Base-by-base conservation (phyloP, 2,329 filamentous ascomycete species). In the Shiraia bambusicola region DNA sequence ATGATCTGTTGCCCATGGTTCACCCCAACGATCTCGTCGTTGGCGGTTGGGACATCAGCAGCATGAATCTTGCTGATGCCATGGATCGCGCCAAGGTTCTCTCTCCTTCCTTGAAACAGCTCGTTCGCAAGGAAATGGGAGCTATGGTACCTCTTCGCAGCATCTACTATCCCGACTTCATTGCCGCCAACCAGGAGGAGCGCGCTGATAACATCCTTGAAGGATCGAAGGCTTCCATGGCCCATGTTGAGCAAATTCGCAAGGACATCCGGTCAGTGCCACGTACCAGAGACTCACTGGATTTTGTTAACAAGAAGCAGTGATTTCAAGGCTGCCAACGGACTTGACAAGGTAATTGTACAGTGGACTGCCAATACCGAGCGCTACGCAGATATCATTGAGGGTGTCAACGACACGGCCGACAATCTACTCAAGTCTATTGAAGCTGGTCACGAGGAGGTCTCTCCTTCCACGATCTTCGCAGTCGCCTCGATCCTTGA, bases 331-430 rank as follows among this genome's bases (percentile, higher is more conserved):
- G 75, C 82, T 49, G 75, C 80, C 61, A 88, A 97, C 68, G 75
- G 71, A 45, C 82, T 98, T 25, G 92, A 97, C 78, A 96, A 94
- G 78, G 86, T 98, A 66, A 89, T 98, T 65, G 85, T 98, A 48
- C 87, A 93, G 72, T 98, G 93, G 93, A 97, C 93, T 45, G 93
- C 93, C 72, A 98, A 98, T 78, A 98, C 93, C 10, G 93, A 98
- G 76, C 89, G 93, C 52, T 98, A 90, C 64, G 88, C 93, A 55
- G 89, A 96, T 54, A 78, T 97, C 56, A 71, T 95, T 38, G 74
- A 83, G 14, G 92, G 92, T 50, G 83, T 98, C 72, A 97, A 98
- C 69, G 93, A 98, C 74, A 97, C 92, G 13, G 90, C 92, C 36
- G 90, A 95, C 57, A 96, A 96, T 73, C 79, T 98, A 49, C 76